phyloP scores from a whole-genome alignment of 345 rosid genomes.

The Anacardium occidentale region DNA sequence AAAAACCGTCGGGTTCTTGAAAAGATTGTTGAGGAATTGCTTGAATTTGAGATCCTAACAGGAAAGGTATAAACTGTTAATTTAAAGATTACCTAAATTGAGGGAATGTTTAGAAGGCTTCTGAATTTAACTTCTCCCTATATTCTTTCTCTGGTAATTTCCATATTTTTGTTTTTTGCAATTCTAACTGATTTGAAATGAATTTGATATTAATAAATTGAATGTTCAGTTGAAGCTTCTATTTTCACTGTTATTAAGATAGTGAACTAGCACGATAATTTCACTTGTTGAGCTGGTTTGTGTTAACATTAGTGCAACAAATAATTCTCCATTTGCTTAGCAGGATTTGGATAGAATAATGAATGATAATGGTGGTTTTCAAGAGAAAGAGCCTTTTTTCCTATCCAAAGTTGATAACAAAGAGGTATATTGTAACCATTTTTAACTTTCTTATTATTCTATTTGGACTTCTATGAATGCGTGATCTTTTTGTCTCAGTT shows the following conservation, averaged over 20 bases:
- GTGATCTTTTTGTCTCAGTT: background rate
- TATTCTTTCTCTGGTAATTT: background rate
- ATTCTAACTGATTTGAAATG: slow-evolving; percentile 4
- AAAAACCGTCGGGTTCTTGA: slow-evolving; percentile 72
- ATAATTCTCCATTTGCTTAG: slow-evolving; percentile 2
- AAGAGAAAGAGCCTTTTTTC: slow-evolving; percentile 82
- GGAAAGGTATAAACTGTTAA: slow-evolving; percentile 58
- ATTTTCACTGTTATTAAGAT: background rate
- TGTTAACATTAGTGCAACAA: background rate
- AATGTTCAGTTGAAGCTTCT: background rate
- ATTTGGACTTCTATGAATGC: background rate
- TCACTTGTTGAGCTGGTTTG: slow-evolving; percentile 2
- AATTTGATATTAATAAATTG: background rate
- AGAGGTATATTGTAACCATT: slow-evolving; percentile 41
- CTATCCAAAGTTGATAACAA: slow-evolving; percentile 41
- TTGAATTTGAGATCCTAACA: slow-evolving; percentile 79
- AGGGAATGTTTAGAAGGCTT: slow-evolving; percentile 11
- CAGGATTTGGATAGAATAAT: slow-evolving; percentile 81
- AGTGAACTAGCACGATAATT: background rate
- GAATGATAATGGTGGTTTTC: slow-evolving; percentile 55
- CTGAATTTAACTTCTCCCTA: slow-evolving; percentile 13
- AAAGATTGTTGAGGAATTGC: slow-evolving; percentile 84
- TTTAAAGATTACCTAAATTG: slow-evolving; percentile 17
- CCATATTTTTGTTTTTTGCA: no score
- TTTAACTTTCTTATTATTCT: background rate